A percentile compares a stretch with the other conserved stretches of the same genome.
Conservation (phyloP, 805 yeast species). For the Saccharomyces mikatae region DNA sequence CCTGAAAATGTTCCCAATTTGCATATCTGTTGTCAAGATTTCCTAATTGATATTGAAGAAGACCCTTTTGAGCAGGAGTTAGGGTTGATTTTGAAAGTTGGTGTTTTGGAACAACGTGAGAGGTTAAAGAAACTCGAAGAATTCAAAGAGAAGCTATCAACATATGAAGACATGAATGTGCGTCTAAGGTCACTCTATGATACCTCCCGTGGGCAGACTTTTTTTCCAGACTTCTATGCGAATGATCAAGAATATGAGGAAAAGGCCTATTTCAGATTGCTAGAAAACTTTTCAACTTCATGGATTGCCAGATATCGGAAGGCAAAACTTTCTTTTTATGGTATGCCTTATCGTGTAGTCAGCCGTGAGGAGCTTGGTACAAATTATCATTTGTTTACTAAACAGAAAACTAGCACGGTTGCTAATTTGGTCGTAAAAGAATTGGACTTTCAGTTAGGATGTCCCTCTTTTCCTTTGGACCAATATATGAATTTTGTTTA, state of each 20-base stretch:
- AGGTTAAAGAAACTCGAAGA: conserved; percentile 35
- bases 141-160: conserved; percentile 17
- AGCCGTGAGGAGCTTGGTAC: conserved; percentile 13
- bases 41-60: conserved; percentile 47
- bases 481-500: conserved; percentile 31
- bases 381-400: conserved; percentile 15
- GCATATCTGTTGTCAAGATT: conserved; percentile 33
- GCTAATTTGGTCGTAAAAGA: conserved; percentile 20
- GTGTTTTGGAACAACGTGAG: conserved; percentile 47
- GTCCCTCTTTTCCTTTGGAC: conserved; percentile 28
- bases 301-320: conserved; percentile 31
- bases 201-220: neutral
- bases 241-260: conserved; percentile 1
- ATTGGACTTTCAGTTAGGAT: conserved; percentile 18
- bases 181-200: neutral
- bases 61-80: conserved; percentile 60
- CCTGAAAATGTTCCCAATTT: conserved; percentile 36
- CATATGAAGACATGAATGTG: neutral
- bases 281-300: conserved; percentile 35
- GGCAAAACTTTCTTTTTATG: conserved; percentile 26
- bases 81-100: conserved; percentile 49
- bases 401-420: conserved; percentile 22
- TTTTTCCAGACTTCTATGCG: neutral
- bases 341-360: conserved; percentile 19
- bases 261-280: conserved; percentile 13